Base-by-base conservation (phyloP, 345 rosid species). In the Eucalyptus sp. region DNA sequence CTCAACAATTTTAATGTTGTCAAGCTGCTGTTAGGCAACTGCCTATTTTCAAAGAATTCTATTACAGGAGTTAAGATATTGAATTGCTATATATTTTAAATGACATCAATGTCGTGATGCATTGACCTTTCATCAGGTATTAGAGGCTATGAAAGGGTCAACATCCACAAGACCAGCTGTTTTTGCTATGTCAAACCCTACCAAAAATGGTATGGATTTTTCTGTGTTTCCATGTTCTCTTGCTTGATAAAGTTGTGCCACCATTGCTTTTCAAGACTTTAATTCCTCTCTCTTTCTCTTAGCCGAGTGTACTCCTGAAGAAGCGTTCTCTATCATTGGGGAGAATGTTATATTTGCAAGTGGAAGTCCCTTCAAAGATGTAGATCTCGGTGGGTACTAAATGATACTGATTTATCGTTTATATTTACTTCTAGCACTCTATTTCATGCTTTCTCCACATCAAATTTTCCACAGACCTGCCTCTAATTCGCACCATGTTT, bases 101-200 rank as follows among this genome's bases (percentile, higher is more conserved):
- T 37, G 46, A 33, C 43, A 51, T 60, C 71, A 48, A 52, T 87
- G 54, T 25, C 29, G 10, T 64, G 84, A 54, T 43, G 13, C 43
- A 43, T 50, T 29, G 50, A 62, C 89, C 25, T 52, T 25, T 56
- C 44, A n/a, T 50, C 89, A 98, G 99, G 99, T 97, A 86, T 92
- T 98, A 90, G 99, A 96, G 93, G 99, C 99, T 64, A 95, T 98
- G 93, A 98, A 93, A 94, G 93, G 93, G 91, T 98, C 99, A 64
- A 97, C 98, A 79, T 97, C 99, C 80, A 95, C 98, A 71, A 97
- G 98, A 90, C 99, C 99, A 89, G 99, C 99, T 89, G 94, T 98
- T 88, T 98, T 98, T 94, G 98, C 99, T 50, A 98, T 98, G 99
- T 98, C 99, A 91, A 98, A 98, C 90, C 99, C 99, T 49, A 97